These are phyloP conservation scores for Stipa capillata DNA, from an alignment of 176 grass and related monocot species.

Conservation along the genomic window DNA sequence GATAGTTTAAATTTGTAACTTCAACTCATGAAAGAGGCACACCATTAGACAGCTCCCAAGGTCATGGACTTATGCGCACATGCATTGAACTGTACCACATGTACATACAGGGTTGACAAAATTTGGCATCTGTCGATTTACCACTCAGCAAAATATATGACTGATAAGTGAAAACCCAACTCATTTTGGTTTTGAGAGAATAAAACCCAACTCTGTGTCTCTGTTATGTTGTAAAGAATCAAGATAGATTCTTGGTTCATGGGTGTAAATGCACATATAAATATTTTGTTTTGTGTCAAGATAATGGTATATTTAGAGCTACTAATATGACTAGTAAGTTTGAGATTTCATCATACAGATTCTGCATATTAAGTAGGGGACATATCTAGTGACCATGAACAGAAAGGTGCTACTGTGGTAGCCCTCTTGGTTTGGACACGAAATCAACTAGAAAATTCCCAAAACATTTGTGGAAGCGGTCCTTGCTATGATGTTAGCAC, in stretches of 20 bases:
- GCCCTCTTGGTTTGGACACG: neutral
- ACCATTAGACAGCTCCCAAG: neutral
- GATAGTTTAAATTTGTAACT: neutral
- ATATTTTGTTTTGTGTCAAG: neutral
- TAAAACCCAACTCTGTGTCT: neutral
- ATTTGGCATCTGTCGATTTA: neutral
- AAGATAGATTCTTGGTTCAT: neutral
- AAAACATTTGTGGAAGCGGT: neutral
- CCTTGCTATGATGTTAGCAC: neutral
- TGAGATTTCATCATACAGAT: neutral
- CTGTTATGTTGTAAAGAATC: neutral
- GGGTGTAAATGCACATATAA: neutral
- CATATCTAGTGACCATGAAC: neutral
- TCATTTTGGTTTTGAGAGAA: neutral
- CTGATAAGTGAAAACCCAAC: conserved; percentile 5
- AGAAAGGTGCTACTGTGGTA: neutral
- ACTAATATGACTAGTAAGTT: neutral
- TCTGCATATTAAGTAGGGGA: neutral
- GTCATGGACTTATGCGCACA: neutral
- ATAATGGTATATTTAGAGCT: neutral
- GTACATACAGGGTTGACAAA: neutral
- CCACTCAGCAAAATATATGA: neutral
- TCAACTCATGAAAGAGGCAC: conserved; percentile 11
- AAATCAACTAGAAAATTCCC: neutral
- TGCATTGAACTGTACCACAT: conserved; percentile 7